Conservation (phyloP, 2,329 filamentous ascomycete species). For the Penicillium fuscoglaucum region DNA sequence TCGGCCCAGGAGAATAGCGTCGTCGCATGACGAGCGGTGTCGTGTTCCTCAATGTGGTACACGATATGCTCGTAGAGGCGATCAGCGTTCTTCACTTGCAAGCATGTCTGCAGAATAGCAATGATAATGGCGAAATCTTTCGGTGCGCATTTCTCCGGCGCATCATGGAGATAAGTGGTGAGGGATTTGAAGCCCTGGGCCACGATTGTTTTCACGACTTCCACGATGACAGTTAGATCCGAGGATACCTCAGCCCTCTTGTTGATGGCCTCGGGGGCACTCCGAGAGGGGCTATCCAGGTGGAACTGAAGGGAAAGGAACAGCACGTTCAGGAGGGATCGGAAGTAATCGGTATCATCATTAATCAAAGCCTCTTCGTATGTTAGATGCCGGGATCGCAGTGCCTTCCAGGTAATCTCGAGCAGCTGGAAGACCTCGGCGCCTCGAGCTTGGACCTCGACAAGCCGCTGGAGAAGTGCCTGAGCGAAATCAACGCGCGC, state of each 20-base stretch:
- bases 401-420: constrained; percentile 60
- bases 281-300: constrained; percentile 35
- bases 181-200: constrained; percentile 79
- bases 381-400: constrained; percentile 54
- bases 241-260: constrained; percentile 43
- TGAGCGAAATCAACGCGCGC: constrained; percentile 78
- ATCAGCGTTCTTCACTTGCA: constrained; percentile 74
- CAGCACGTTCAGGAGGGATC: constrained; percentile 77
- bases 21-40: constrained; percentile 75
- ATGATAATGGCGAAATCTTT: constrained; percentile 86
- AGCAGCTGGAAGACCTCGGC: constrained; percentile 57
- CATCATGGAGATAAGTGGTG: constrained; percentile 78
- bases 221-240: constrained; percentile 64
- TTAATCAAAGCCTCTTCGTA: constrained; percentile 61
- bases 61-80: constrained; percentile 70
- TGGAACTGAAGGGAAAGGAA: constrained; percentile 72
- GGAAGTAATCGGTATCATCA: constrained; percentile 69
- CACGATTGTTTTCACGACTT: constrained; percentile 76
- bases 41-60: constrained; percentile 63
- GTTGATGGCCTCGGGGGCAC: constrained; percentile 36
- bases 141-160: constrained; percentile 63
- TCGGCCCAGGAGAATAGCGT: constrained; percentile 95
- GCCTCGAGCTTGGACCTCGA: constrained; percentile 55
- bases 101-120: constrained; percentile 79
- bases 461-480: constrained; percentile 76